Percentiles rank a stretch among this genome's conserved stretches.
Evolutionary conservation across 352 stramenopile genomes (phyloP).

Genomic region (Phytophthora pseudosyringae): DNA sequence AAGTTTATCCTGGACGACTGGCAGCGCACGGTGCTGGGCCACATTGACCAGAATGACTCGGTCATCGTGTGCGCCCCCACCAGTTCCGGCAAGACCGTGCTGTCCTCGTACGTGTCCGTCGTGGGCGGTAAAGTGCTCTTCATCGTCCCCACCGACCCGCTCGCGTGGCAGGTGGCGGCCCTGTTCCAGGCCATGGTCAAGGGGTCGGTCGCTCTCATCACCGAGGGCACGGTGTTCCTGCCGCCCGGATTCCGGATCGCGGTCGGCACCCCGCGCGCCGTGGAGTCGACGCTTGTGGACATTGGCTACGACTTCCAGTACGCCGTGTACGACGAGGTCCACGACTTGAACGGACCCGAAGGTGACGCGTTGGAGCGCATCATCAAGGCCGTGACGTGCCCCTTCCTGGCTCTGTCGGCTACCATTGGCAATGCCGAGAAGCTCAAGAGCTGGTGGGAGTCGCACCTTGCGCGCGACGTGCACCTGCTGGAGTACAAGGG

Average conservation of each 20-base stretch:
- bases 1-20: conserved; percentile 97
- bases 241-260: conserved; percentile 90
- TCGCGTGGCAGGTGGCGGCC: conserved; percentile 98
- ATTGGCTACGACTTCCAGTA: conserved; percentile 97
- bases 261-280: conserved; percentile 95
- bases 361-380: conserved; percentile 97
- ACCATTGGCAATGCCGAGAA: conserved; percentile 97
- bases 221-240: conserved; percentile 89
- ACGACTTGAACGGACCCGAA: conserved; percentile 97
- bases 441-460: conserved; percentile 95
- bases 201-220: conserved; percentile 96
- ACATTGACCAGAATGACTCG: conserved; percentile 96
- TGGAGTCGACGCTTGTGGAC: conserved; percentile 94
- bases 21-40: conserved; percentile 95
- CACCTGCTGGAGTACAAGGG: conserved; percentile 96
- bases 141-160: conserved; percentile 96
- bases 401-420: conserved; percentile 97
- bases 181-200: conserved; percentile 99
- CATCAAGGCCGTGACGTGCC: conserved; percentile 95
- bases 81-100: conserved; percentile 97
- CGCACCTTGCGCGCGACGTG: conserved; percentile 87
- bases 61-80: conserved; percentile 98
- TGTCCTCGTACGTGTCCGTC: conserved; percentile 87
- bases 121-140: conserved; percentile 85
- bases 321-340: conserved; percentile 98